Base-by-base conservation (phyloP, 2,329 filamentous ascomycete species). In the Monilinia fructicola region DNA sequence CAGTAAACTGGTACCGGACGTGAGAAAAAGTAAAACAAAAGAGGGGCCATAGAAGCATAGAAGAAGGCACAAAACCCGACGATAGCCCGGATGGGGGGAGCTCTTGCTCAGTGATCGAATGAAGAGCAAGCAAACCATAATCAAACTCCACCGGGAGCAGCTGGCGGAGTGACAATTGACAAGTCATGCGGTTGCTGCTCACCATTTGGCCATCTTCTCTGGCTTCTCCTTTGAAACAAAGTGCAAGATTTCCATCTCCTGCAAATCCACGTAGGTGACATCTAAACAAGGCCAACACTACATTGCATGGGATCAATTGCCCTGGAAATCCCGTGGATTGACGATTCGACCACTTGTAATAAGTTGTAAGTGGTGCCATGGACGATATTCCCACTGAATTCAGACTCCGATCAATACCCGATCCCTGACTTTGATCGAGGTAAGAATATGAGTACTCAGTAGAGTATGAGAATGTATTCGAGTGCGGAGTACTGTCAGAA, bases 211-310 rank as follows among this genome's bases (percentile, higher is more conserved):
- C 40, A 46, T 4, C 1, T n/a, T n/a, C 14, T 35, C 42, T 16
- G 26, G 26, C 16, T 4, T n/a, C 18, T 31, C 16, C 18, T n/a
- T 31, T 31, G 31, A n/a, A 31, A n/a, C 23, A 44, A 23, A 46
- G 21, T n/a, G 9, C 6, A 14, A 31, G 5, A 2, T 11, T 16
- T 11, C 6, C 40, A 31, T 14, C 26, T n/a, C 21, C 18, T 35
- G 6, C 55, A 59, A 46, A 46, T 59, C 55, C 55, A 59, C 55
- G 42, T 59, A 46, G 18, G 26, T 31, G 18, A n/a, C 26, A 16
- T n/a, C 16, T n/a, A 23, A 46, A n/a, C 11, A 3, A 35, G 55
- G 55, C 55, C 55, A 59, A 31, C 55, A 35, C 26, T n/a, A n/a
- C 40, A 46, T n/a, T 59, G 55, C 55, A 35, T 59, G 40, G 3